Evolutionary conservation across 345 rosid species (phyloP).

Genomic region (Orychophragmus violaceus): DNA sequence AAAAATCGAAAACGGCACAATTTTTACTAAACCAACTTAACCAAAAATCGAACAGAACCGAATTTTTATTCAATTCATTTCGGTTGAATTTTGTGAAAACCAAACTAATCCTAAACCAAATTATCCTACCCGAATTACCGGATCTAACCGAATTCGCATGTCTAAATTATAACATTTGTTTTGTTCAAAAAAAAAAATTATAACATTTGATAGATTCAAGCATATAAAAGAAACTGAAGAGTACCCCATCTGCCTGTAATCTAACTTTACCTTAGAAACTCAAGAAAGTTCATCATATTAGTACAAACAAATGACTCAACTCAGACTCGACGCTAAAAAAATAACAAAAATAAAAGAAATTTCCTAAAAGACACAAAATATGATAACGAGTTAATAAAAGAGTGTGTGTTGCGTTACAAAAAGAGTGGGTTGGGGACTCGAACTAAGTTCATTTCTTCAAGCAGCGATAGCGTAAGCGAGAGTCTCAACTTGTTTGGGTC

Average conservation of each 20-base stretch:
- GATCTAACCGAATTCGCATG: too few relatives aligned
- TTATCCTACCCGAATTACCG: too few relatives aligned
- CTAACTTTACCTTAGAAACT: slow-evolving; percentile 4
- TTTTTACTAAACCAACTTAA: too few relatives aligned
- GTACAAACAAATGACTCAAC: slow-evolving; percentile 22
- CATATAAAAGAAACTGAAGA: neutral
- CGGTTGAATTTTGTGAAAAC: too few relatives aligned
- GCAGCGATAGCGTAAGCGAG: slow-evolving; percentile 56
- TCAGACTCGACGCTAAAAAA: slow-evolving; percentile 5
- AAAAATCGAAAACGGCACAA: too few relatives aligned
- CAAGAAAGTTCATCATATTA: slow-evolving; percentile 1
- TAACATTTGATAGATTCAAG: too few relatives aligned
- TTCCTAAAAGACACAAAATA: slow-evolving; percentile 6
- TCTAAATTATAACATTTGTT: too few relatives aligned
- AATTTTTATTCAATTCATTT: too few relatives aligned
- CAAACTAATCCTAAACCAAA: too few relatives aligned
- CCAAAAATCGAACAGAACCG: too few relatives aligned
- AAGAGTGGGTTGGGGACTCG: slow-evolving; percentile 5
- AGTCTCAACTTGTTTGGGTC: slow-evolving; percentile 59
- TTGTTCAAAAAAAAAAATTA: too few relatives aligned
- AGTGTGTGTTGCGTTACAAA: slow-evolving; percentile 17
- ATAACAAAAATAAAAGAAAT: slow-evolving; percentile 15
- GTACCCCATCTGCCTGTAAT: neutral
- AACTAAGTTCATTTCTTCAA: slow-evolving; percentile 18
- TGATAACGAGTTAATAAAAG: neutral